Evolutionary conservation across 805 yeast species (phyloP), one percentile per base, ranked within the genome.

Genomic region (Ascoidea asiatica): DNA sequence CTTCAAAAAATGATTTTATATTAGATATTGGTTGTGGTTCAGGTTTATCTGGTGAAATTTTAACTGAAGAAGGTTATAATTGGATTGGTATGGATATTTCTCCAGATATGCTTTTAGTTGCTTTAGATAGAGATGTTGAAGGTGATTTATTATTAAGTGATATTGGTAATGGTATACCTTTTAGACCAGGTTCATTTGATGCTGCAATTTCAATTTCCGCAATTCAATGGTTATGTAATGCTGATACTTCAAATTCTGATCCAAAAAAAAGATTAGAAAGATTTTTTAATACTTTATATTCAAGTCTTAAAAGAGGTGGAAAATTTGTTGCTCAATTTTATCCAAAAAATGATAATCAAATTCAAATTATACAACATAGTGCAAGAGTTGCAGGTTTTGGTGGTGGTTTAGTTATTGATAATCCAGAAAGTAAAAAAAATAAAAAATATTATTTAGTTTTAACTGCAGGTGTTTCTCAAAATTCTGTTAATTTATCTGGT

Each of bases 71-170:
- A 59, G 95, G 95, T 5, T 95, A 86, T 57, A 67, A 79, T 46
- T 92, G 98, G 97, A 66, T 86, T 38, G 98, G 98, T 5, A 78
- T 92, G 86, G 98, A 92, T 63, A 92, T 92, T 43, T 77, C 97
- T 0, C 90, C 97, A 1, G 80, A 90, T 41, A 92, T 92, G 98
- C 69, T 92, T 53, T 96, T 95, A 1, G 84, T 94, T 3, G 98
- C 95, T 0, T 64, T 92, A 33, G 95, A 88, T 53, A 70, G 96
- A 58, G 96, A 84, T 35, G 81, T 87, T 13, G 97, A 87, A 45
- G 98, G 98, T 13, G 98, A 92, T 60, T 63, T 92, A 50, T 81
- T 92, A 59, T 66, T 92, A 45, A 82, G 88, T 36, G 98, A 92
- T 66, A 83, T 92, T 72, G 98, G 98, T 22, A 69, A 72, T 44